Evolutionary conservation across 169 alveolate species (phyloP).

Genomic region (Plasmodium billcollinsi): DNA sequence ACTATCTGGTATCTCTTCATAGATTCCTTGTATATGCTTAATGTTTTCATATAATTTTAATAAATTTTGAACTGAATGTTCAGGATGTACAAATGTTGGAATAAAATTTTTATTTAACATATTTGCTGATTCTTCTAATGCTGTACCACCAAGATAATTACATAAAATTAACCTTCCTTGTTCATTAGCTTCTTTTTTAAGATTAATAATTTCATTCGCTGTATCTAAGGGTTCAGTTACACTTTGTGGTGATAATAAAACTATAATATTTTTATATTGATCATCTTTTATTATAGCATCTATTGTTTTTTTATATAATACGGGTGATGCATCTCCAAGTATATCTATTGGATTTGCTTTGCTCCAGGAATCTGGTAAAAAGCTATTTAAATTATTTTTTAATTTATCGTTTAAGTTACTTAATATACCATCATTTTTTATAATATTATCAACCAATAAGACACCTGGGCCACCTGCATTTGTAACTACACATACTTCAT

Average conservation of each 20-base stretch:
- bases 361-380: slow-evolving; percentile 87
- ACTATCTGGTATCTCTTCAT: slow-evolving; percentile 37
- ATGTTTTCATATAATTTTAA: slow-evolving; percentile 40
- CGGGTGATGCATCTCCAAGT: slow-evolving; percentile 88
- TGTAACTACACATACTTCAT: slow-evolving; percentile 83
- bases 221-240: slow-evolving; percentile 69
- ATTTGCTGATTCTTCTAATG: slow-evolving; percentile 81
- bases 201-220: slow-evolving; percentile 51
- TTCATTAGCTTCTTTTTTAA: slow-evolving; percentile 9
- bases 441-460: slow-evolving; percentile 83
- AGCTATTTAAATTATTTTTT: slow-evolving; percentile 76
- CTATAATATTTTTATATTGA: slow-evolving; percentile 81
- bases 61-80: slow-evolving; percentile 76
- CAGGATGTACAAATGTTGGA: slow-evolving; percentile 84
- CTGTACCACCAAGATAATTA: slow-evolving; percentile 86
- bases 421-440: slow-evolving; percentile 78
- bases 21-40: slow-evolving; percentile 41
- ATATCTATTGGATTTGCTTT: slow-evolving; percentile 88
- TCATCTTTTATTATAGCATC: slow-evolving; percentile 81
- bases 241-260: slow-evolving; percentile 86
- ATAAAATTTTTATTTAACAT: slow-evolving; percentile 79
- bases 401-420: slow-evolving; percentile 76
- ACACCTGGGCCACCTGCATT: slow-evolving; percentile 92
- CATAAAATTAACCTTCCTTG: slow-evolving; percentile 20
- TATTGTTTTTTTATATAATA: slow-evolving; percentile 82